These are phyloP conservation scores for Rhizopogon roseolus DNA, from an alignment of 768 basidiomycete species.

Conservation along the genomic window DNA sequence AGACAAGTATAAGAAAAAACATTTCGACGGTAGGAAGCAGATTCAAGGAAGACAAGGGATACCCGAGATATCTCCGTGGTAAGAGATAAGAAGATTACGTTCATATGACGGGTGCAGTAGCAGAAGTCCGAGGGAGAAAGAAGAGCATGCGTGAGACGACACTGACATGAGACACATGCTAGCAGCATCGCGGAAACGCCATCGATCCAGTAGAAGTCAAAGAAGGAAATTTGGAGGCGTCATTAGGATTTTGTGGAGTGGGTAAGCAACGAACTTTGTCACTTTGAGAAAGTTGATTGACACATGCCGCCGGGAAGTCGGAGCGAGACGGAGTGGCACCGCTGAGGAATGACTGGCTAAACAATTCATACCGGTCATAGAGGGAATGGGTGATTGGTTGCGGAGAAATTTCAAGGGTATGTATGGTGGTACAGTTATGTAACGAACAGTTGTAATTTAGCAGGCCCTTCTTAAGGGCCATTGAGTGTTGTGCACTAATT, in stretches of 20 bases:
- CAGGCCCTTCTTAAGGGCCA: background rate
- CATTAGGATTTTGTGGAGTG: slow-evolving; percentile 6
- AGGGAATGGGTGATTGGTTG: background rate
- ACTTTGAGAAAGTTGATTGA: background rate
- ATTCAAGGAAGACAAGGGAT: slow-evolving; percentile 4
- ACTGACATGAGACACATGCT: background rate
- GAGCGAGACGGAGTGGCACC: slow-evolving; percentile 4
- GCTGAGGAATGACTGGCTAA: background rate
- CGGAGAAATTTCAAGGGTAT: too few species aligned
- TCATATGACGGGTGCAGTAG: background rate
- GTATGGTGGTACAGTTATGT: background rate
- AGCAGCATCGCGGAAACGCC: background rate
- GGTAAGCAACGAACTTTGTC: slow-evolving; percentile 3
- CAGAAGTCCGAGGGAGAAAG: slow-evolving; percentile 6
- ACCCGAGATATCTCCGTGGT: slow-evolving; percentile 8
- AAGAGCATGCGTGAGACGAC: background rate
- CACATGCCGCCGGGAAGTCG: slow-evolving; percentile 10
- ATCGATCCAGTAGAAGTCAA: background rate
- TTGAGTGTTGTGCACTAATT: slow-evolving; percentile 11
- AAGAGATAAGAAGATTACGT: slow-evolving; percentile 1
- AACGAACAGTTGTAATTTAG: background rate
- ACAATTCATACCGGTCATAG: background rate
- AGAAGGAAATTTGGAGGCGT: background rate
- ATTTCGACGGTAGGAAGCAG: slow-evolving; percentile 5
- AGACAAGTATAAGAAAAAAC: background rate